These are phyloP conservation scores for Schizothecium vesticola DNA, from an alignment of 495 filamentous ascomycete species.

Conservation along the genomic window DNA sequence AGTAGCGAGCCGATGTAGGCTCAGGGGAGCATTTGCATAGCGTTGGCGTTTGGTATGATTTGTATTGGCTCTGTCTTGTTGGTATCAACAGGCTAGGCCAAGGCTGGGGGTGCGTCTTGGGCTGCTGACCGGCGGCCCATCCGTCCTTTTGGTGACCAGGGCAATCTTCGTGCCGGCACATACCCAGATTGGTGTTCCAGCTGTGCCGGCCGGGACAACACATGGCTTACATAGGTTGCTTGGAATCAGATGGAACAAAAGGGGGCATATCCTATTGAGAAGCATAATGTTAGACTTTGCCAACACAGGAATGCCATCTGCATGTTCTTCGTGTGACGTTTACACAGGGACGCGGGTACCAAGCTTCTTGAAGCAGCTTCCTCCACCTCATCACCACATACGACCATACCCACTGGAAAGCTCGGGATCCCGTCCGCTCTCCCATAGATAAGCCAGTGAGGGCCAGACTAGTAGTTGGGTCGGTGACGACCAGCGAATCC, in stretches of 20 bases:
- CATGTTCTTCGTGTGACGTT: neutral
- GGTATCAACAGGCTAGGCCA: neutral
- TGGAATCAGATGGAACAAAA: neutral
- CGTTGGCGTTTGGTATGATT: conserved; percentile 23
- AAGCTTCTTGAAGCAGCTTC: neutral
- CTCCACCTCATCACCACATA: conserved; percentile 20
- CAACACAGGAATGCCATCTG: neutral
- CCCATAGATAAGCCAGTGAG: conserved; percentile 37
- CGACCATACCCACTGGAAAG: conserved; percentile 42
- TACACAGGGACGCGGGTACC: neutral
- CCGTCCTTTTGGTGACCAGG: neutral
- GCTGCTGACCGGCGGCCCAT: neutral
- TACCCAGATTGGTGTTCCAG: neutral
- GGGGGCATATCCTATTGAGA: neutral
- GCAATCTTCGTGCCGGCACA: neutral
- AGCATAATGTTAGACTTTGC: neutral
- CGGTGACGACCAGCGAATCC: conserved; percentile 39
- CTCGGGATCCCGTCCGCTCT: conserved; percentile 50
- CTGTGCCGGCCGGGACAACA: neutral
- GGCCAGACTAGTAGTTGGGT: conserved; percentile 43
- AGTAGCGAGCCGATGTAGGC: conserved; percentile 23
- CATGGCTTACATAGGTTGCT: neutral
- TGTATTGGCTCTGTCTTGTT: neutral
- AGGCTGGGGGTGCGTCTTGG: neutral
- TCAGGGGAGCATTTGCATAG: conserved; percentile 23